Evolutionary conservation across 1,284 basidiomycete species (phyloP), one percentile per base, ranked within the genome.

Genomic region (Sanghuangporus sanghuang): DNA sequence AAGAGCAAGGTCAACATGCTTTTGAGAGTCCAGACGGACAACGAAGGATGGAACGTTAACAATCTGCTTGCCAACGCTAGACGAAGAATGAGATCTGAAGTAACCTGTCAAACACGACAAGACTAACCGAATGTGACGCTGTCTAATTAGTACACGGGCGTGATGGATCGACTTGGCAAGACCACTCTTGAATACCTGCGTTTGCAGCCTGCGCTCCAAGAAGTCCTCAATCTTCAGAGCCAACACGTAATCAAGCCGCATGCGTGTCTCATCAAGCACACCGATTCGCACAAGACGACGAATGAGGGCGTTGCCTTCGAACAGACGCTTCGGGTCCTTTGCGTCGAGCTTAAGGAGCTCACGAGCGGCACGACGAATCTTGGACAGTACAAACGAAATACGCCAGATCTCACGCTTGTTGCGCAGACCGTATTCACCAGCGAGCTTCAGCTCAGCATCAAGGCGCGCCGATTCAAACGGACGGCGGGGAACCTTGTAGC

Each of bases 401-500:
- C 97, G 93, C 96, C 96, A 99, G 83, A 99, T 98, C 85, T 99
- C 96, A 75, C 95, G 93, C 88, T 99, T 99, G 93, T 98, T 99
- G 79, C 96, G 93, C 74, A 99, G 93, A 80, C 96, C 96, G 85
- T 96, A 99, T 85, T 99, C 97, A 81, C 96, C 96, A 68, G 95
- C 95, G 80, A 98, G 95, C 94, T 98, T 99, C 76, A 99, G 86
- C 87, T 99, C 97, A 72, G 93, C 89, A 84, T 99, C 96, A 82
- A 99, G 94, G 82, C 96, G 95, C 76, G 96, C 93, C 69, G 95
- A 93, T 84, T 93, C 95, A 81, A 91, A 98, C 76, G 96, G 92
- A 77, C 96, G 90, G 85, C 91, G 94, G 75, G 96, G 96, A 85
- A 98, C 95, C 86, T 96, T 95, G 85, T 95, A 95, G 79, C 93